A percentile compares a stretch with the other conserved stretches of the same genome.
Conservation (phyloP, 148 eudicot species). For the Cornus controversa region DNA sequence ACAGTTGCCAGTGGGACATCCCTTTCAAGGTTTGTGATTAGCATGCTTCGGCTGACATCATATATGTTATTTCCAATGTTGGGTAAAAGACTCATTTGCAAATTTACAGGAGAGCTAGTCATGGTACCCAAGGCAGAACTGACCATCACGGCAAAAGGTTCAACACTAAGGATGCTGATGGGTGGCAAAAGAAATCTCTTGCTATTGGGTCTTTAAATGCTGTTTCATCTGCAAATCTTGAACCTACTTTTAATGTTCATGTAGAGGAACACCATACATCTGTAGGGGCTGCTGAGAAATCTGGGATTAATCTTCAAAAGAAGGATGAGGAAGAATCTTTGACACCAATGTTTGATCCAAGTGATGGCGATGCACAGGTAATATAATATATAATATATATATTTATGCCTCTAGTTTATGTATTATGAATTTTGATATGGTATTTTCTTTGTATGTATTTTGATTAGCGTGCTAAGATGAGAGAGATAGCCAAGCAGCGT, state of each 20-base stretch:
- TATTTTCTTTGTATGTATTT: constrained; percentile 14
- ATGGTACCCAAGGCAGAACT: constrained; percentile 46
- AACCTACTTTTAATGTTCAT: constrained; percentile 28
- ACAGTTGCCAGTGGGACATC: constrained; percentile 24
- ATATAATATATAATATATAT: constrained; percentile 5
- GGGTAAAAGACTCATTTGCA: constrained; percentile 24
- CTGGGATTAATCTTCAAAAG: constrained; percentile 26
- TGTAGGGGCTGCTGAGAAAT: constrained; percentile 35
- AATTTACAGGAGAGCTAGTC: constrained; percentile 52
- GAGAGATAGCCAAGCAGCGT: constrained; percentile 83
- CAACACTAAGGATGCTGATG: constrained; percentile 53
- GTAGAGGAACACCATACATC: constrained; percentile 20
- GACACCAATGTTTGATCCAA: constrained; percentile 38
- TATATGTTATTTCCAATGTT: neutral
- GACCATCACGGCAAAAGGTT: constrained; percentile 45
- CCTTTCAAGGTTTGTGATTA: constrained; percentile 54
- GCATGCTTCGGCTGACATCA: neutral
- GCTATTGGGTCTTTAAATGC: constrained; percentile 29
- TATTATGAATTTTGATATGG: neutral
- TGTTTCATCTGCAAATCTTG: constrained; percentile 30
- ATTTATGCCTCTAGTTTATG: neutral
- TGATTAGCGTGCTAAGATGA: constrained; percentile 73
- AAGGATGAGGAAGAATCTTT: constrained; percentile 41
- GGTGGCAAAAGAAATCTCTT: constrained; percentile 51
- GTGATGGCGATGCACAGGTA: constrained; percentile 62